Evolutionary conservation across 2,329 filamentous ascomycete species (phyloP).

Genomic region (Nannizzia gypsea): DNA sequence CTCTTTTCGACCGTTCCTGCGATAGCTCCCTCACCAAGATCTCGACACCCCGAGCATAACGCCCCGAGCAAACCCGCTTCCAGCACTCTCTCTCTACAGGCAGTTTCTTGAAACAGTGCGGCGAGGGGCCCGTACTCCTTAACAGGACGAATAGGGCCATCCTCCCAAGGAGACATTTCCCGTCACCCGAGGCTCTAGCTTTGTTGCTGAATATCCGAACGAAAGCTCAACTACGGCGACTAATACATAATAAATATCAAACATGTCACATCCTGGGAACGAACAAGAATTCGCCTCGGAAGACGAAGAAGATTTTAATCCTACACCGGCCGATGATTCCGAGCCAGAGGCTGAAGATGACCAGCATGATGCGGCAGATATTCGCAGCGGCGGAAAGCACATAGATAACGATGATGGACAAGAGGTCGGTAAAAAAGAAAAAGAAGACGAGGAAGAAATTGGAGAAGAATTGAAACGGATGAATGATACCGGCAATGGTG

Average conservation of each 20-base stretch:
- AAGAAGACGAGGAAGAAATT: constrained; percentile 35
- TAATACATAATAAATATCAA: constrained; percentile 5
- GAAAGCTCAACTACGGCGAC: neutral
- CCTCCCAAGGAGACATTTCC: neutral
- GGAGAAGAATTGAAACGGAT: constrained; percentile 36
- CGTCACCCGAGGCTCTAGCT: neutral
- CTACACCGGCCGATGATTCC: constrained; percentile 59
- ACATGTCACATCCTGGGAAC: constrained; percentile 24
- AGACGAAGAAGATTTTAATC: constrained; percentile 82
- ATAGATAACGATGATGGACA: constrained; percentile 22
- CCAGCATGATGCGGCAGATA: constrained; percentile 12
- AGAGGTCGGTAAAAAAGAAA: constrained; percentile 37
- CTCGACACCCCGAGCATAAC: neutral
- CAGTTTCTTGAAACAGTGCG: neutral
- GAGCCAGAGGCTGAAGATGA: constrained; percentile 52
- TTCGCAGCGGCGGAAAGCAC: constrained; percentile 18
- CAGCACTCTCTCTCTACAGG: neutral
- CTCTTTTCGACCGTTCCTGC: neutral
- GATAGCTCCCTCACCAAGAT: neutral
- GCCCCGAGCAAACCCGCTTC: neutral
- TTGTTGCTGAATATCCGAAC: neutral
- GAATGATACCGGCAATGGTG: constrained; percentile 39
- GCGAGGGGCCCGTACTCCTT: neutral
- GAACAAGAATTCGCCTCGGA: constrained; percentile 44
- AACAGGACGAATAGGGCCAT: neutral